These are phyloP conservation scores for Nemania sp. DNA, from an alignment of 2,329 filamentous ascomycete genomes.

Conservation along the genomic window DNA sequence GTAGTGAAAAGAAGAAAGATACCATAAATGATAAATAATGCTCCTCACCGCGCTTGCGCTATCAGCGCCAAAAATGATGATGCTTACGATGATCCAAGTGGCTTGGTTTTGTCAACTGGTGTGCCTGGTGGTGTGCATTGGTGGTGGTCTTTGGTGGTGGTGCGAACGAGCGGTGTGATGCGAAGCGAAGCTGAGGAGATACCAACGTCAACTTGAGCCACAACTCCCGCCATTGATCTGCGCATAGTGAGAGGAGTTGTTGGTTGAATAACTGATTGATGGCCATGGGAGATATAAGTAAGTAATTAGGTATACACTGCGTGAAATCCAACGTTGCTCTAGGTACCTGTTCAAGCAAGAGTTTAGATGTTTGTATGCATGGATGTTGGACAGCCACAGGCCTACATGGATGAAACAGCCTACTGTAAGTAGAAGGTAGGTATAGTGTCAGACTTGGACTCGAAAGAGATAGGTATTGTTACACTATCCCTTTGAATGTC, in stretches of 20 bases:
- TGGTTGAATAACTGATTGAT: too few relatives aligned
- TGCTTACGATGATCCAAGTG: not conserved
- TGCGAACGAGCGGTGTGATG: slow-evolving; percentile 33
- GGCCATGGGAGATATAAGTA: too few relatives aligned
- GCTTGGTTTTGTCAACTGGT: not conserved
- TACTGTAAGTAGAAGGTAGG: slow-evolving; percentile 3
- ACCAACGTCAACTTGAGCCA: not conserved
- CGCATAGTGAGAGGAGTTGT: not conserved
- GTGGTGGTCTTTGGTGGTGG: not conserved
- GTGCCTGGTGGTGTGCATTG: not conserved
- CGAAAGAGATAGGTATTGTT: too few relatives aligned
- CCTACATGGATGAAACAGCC: slow-evolving; percentile 9
- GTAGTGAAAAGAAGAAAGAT: not conserved
- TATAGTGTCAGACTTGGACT: slow-evolving; percentile 1
- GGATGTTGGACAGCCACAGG: slow-evolving; percentile 15
- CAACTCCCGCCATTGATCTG: not conserved
- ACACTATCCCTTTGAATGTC: too few relatives aligned
- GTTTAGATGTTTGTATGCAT: slow-evolving; percentile 9
- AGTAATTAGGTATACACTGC: not conserved
- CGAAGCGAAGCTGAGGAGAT: slow-evolving; percentile 4
- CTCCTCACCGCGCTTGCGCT: slow-evolving; percentile 13
- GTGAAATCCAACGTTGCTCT: too few relatives aligned
- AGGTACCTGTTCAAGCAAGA: not conserved
- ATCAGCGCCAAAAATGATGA: slow-evolving; percentile 15
- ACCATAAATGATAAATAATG: too few relatives aligned